These are phyloP conservation scores for Mikania micrantha DNA, from an alignment of 129 eudicot species.

Conservation along the genomic window DNA sequence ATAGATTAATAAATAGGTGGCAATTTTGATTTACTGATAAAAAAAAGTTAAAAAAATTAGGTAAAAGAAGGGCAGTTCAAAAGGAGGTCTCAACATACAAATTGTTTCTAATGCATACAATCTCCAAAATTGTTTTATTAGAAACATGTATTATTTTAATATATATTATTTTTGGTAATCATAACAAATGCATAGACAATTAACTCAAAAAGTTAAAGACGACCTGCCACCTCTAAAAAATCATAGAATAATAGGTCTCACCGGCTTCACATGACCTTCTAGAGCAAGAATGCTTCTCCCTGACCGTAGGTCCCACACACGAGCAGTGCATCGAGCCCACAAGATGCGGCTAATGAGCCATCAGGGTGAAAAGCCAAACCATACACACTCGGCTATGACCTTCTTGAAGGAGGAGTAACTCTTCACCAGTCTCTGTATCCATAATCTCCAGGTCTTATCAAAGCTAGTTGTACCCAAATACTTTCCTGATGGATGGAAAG, in stretches of 20 bases:
- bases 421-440: conserved; percentile 90
- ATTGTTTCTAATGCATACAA: background rate
- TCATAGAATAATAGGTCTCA: conserved; percentile 19
- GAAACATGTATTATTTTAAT: background rate
- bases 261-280: conserved; percentile 98
- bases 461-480: conserved; percentile 88
- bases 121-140: background rate
- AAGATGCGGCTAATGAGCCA: conserved; percentile 86
- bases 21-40: background rate
- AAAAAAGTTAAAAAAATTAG: background rate
- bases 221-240: background rate
- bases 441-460: conserved; percentile 91
- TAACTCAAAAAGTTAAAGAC: background rate
- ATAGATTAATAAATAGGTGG: background rate
- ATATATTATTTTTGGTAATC: background rate
- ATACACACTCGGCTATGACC: conserved; percentile 95
- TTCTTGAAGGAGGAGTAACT: conserved; percentile 91
- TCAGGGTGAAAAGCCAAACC: conserved; percentile 82
- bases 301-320: conserved; percentile 93
- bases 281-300: conserved; percentile 93
- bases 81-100: background rate
- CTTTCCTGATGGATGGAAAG: conserved; percentile 91
- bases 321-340: conserved; percentile 94
- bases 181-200: background rate
- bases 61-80: background rate